These are phyloP conservation scores for Claviceps quebecensis DNA, from an alignment of 2,329 filamentous ascomycete genomes.

Conservation along the genomic window DNA sequence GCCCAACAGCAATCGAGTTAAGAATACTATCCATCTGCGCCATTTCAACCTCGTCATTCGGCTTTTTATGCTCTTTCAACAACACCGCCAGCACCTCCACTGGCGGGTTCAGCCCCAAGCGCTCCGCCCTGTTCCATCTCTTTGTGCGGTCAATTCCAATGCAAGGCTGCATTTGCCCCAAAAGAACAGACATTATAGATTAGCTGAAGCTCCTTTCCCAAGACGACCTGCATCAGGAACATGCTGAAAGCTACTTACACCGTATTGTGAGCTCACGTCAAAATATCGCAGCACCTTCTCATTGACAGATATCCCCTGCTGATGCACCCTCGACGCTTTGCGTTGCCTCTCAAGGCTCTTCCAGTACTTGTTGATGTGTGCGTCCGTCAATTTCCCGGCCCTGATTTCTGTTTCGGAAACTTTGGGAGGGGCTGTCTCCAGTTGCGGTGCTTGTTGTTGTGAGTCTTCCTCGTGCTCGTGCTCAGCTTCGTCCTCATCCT, in stretches of 20 bases:
- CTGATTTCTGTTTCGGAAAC: constrained; percentile 38
- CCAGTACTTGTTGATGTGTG: constrained; percentile 70
- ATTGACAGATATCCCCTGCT: constrained; percentile 52
- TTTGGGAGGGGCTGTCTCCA: constrained; percentile 18
- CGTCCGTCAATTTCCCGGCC: constrained; percentile 51
- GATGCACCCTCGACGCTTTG: constrained; percentile 60
- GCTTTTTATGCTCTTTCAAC: constrained; percentile 51
- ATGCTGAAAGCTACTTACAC: constrained; percentile 44
- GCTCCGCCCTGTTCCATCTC: constrained; percentile 78
- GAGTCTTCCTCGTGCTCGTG: constrained; percentile 13
- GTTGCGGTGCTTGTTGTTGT: constrained; percentile 11
- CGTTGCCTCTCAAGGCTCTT: constrained; percentile 53
- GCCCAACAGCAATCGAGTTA: constrained; percentile 31
- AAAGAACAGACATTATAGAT: neutral
- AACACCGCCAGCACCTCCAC: constrained; percentile 82
- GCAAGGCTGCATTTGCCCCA: constrained; percentile 50
- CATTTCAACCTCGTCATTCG: constrained; percentile 40
- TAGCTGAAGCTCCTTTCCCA: constrained; percentile 6
- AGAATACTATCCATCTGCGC: constrained; percentile 62
- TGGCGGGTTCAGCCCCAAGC: constrained; percentile 72
- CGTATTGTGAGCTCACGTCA: constrained; percentile 82
- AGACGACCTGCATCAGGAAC: neutral
- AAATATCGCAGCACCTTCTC: constrained; percentile 89
- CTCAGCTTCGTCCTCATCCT: constrained; percentile 12
- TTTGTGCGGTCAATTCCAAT: constrained; percentile 69